Evolutionary conservation across 2,329 filamentous ascomycete species (phyloP).

Genomic region (Phoma herbarum): DNA sequence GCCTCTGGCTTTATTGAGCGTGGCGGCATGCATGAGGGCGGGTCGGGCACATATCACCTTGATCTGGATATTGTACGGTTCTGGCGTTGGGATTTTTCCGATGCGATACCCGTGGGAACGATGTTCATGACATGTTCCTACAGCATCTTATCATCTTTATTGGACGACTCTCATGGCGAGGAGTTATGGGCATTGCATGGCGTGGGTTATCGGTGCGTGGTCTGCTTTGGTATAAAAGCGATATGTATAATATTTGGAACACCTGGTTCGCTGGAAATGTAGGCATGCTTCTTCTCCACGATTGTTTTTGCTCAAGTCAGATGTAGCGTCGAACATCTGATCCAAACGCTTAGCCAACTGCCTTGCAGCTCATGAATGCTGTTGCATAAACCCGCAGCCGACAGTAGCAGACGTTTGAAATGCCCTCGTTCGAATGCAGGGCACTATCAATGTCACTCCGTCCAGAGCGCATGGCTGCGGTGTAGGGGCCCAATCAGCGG

Average conservation of each 20-base stretch:
- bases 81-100: conserved; percentile 39
- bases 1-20: conserved; percentile 36
- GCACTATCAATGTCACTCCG: not conserved
- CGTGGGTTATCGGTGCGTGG: conserved; percentile 26
- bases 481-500: not conserved
- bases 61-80: conserved; percentile 34
- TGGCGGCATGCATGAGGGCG: conserved; percentile 27
- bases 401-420: not conserved
- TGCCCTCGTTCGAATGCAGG: not conserved
- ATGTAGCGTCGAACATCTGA: not conserved
- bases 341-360: not conserved
- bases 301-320: not conserved
- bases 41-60: conserved; percentile 29
- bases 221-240: conserved; percentile 31
- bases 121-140: conserved; percentile 29
- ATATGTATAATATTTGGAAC: conserved; percentile 37
- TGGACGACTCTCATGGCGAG: conserved; percentile 36
- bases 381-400: too few species aligned
- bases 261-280: conserved; percentile 17
- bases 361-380: not conserved
- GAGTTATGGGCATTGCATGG: conserved; percentile 45
- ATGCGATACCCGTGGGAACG: conserved; percentile 42
- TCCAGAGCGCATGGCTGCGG: too few species aligned
- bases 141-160: conserved; percentile 38
- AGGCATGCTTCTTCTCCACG: conserved; percentile 10